Conservation (phyloP, 176 grass and related monocot genomes). For the Rhynchospora breviuscula region DNA sequence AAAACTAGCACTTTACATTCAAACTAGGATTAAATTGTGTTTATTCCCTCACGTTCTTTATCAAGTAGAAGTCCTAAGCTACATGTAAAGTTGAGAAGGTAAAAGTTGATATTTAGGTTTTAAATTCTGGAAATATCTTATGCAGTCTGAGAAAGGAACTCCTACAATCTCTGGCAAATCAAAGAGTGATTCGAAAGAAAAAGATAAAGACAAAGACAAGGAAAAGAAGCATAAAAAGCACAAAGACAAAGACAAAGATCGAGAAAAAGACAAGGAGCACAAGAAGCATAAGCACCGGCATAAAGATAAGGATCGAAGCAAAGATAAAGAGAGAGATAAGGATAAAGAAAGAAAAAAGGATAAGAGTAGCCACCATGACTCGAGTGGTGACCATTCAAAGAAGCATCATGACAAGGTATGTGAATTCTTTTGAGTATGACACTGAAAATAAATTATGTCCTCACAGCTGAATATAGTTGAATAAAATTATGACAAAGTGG, state of each 20-base stretch:
- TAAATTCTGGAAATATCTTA: not conserved
- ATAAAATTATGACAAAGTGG: not conserved
- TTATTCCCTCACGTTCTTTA: not conserved
- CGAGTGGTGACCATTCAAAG: slow-evolving; percentile 62
- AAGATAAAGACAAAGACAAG: slow-evolving; percentile 87
- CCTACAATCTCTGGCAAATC: slow-evolving; percentile 72
- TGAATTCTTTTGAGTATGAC: not conserved
- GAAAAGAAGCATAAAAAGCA: slow-evolving; percentile 95
- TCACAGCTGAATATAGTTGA: not conserved
- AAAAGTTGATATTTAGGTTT: not conserved
- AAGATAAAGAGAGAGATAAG: slow-evolving; percentile 76
- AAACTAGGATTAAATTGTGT: not conserved
- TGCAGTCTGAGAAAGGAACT: slow-evolving; percentile 72
- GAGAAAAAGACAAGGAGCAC: slow-evolving; percentile 90
- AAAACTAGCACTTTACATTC: not conserved
- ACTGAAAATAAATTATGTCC: too few relatives aligned
- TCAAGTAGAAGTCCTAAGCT: not conserved
- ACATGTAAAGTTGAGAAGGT: not conserved
- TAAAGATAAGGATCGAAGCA: slow-evolving; percentile 91
- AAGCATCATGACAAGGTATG: slow-evolving; percentile 88
- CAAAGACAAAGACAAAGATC: slow-evolving; percentile 85
- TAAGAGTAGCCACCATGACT: slow-evolving; percentile 86
- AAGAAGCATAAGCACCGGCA: slow-evolving; percentile 95
- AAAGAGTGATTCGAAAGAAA: slow-evolving; percentile 55
- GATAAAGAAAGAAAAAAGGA: slow-evolving; percentile 93